Conservation (phyloP, 768 basidiomycete genomes). For the Lyophyllum decastes region DNA sequence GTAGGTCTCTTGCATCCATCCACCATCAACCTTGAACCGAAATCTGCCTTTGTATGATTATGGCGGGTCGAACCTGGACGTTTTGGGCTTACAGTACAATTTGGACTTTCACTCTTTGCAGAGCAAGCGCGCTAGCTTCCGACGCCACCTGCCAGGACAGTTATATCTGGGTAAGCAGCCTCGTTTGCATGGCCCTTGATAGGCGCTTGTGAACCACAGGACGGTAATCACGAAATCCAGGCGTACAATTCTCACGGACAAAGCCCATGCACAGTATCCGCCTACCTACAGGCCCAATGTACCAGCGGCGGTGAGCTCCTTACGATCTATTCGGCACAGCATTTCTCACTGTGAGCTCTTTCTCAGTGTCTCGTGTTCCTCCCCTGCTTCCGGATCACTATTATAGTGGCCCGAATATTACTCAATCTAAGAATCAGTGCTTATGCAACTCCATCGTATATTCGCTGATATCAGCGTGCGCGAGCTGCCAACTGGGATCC, state of each 20-base stretch:
- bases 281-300: constrained; percentile 17
- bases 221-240: constrained; percentile 7
- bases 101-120: neutral
- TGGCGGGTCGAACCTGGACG: neutral
- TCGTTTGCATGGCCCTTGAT: neutral
- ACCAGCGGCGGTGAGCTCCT: neutral
- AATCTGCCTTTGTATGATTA: neutral
- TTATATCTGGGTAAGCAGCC: constrained; percentile 17
- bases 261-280: constrained; percentile 20
- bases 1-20: neutral
- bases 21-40: neutral
- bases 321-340: no score
- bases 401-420: constrained; percentile 10
- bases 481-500: constrained; percentile 24
- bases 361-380: constrained; percentile 5
- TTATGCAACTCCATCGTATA: constrained; percentile 33
- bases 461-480: constrained; percentile 33
- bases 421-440: constrained; percentile 20
- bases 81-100: neutral
- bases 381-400: constrained; percentile 10
- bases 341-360: neutral
- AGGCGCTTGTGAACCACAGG: neutral
- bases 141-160: neutral
- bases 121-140: neutral
- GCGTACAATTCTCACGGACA: constrained; percentile 20